Evolutionary conservation across 768 basidiomycete species (phyloP), one percentile per base, ranked within the genome.

Genomic region (Kwoniella mangroviensis): DNA sequence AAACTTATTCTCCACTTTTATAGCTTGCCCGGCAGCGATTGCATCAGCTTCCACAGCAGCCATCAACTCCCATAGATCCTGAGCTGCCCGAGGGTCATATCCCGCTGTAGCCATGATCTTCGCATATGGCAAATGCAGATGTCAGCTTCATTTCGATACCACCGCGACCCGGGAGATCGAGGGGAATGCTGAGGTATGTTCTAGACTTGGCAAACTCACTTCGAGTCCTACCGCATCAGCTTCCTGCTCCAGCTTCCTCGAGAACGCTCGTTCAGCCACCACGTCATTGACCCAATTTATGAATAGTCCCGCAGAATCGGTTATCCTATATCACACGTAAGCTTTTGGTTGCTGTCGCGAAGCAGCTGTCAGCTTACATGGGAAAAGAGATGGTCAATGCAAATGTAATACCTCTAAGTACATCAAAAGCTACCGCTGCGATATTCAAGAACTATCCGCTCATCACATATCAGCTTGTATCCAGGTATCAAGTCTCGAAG

Each of bases 61-160:
- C 82, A 86, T 84, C 11, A 85, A 73, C 40, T 85, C 83, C 85
- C 85, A 86, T 9, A 86, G 73, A 67, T 83, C 81, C 13, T 83
- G 56, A 7, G 85, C 84, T 0, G 81, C 81, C 2, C 83, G 73
- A 1, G 85, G 85, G 65, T 86, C 81, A 66, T 85, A 86, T 22
- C 85, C 84, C n/a, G 85, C 85, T 24, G 73, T 76, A 1, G 85
- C 84, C 85, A 86, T 85, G 65, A 85, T 77, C 82, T 85, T 53
- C 4, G 21, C 42, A 62, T 1, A 26, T 7, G 17, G 40, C 24
- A 3, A 28, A 17, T 52, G 34, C 34, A 34, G 9, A 43, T 19
- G 26, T 58, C 52, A 67, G 59, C 45, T 28, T 41, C 12, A 40
- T 34, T 9, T 40, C 22, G 17, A 19, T 54, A 19, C 12, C 15